Evolutionary conservation across 1,139 yeast genomes (phyloP), one percentile per base, ranked within the genome.

Genomic region (Debaryomyces robertsiae): DNA sequence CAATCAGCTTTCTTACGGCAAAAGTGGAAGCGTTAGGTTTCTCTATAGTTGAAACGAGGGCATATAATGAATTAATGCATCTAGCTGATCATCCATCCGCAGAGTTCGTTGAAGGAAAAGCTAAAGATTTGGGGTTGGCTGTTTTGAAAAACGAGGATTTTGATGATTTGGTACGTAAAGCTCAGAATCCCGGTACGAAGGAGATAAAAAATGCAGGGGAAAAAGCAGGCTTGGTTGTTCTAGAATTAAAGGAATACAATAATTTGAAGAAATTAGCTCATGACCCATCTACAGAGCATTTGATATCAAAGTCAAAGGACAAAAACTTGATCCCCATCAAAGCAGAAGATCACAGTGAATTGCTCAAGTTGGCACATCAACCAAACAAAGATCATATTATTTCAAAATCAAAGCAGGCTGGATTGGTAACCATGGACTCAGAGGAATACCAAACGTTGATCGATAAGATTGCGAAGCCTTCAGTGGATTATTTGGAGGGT

Each of bases 331-430:
- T 39, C 38, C 10, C 61, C 9, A 35, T 64, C 9, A 49, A 15
- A n/a, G 6, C 9, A 17, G 17, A 16, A 2, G 65, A 60, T 14
- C 54, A 53, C 33, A 38, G 40, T 6, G 37, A 40, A 15, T 41
- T 65, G 41, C 40, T 46, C 11, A 51, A 50, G 27, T 41, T 52
- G 6, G 59, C 68, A 1, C 44, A 58, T 18, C 52, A 54, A 13
- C 73, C 73, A n/a, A 47, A 55, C 14, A 22, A 35, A 4, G 49
- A 46, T 2, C 55, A 50, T 16, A 14, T 41, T 16, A 23, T n/a
- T 18, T 28, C 13, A 11, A 33, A 34, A 17, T 38, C 39, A n/a
- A 24, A 30, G 14, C 27, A 30, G 14, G 4, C 11, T 6, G 57
- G 55, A 2, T 46, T 49, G 40, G 44, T 47, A 9, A 49, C 54